A percentile compares a stretch with the other conserved stretches of the same genome.
phyloP scores from a whole-genome alignment of 2,329 filamentous ascomycete species.

The Sclerotinia glacialis region DNA sequence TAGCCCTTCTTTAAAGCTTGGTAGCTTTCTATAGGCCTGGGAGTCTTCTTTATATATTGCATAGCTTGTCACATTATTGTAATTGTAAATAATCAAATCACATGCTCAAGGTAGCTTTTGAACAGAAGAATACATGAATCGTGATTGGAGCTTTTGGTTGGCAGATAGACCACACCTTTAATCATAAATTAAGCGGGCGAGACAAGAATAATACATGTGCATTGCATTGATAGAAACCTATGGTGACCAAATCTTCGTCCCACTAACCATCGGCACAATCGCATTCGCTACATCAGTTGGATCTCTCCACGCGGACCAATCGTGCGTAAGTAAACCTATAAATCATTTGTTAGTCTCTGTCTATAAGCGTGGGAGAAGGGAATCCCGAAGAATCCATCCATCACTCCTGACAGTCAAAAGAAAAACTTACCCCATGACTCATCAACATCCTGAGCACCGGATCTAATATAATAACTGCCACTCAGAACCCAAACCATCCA shows the following conservation, averaged over 20 bases:
- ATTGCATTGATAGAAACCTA: too few species aligned
- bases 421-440: slow-evolving; percentile 55
- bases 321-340: slow-evolving; percentile 17
- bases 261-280: slow-evolving; percentile 14
- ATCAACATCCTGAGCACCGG: slow-evolving; percentile 53
- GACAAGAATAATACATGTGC: neutral
- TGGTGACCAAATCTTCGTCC: slow-evolving; percentile 17
- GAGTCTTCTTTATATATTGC: neutral
- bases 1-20: too few species aligned
- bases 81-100: too few species aligned
- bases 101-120: too few species aligned
- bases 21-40: too few species aligned
- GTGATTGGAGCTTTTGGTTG: too few species aligned
- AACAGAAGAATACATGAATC: too few species aligned
- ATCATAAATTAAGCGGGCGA: too few species aligned
- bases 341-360: neutral
- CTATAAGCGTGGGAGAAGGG: too few species aligned
- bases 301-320: slow-evolving; percentile 21
- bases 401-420: neutral
- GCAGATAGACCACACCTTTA: too few species aligned
- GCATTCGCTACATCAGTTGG: slow-evolving; percentile 5
- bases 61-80: too few species aligned
- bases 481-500: slow-evolving; percentile 61
- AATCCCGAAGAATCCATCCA: too few species aligned
- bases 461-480: slow-evolving; percentile 57